Conservation (phyloP, 148 eudicot species). For the Salicornia ramosissima region DNA sequence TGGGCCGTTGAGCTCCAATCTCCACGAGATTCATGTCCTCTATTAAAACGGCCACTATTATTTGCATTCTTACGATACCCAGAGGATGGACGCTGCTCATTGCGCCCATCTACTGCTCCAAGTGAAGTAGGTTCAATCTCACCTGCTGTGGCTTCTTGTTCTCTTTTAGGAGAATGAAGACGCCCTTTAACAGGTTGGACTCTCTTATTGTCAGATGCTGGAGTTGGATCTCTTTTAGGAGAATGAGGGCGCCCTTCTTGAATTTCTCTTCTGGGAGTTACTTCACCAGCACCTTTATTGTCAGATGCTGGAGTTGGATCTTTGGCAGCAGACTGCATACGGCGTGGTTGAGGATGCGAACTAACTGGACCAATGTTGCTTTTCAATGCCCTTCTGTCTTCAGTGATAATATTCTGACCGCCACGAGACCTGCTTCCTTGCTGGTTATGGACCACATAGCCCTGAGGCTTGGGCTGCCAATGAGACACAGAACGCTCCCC, state of each 20-base stretch:
- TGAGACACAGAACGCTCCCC: constrained; percentile 53
- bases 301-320: constrained; percentile 30
- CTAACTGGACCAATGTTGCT: constrained; percentile 27
- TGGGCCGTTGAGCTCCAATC: constrained; percentile 42
- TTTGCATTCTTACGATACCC: constrained; percentile 47
- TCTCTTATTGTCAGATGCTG: no score
- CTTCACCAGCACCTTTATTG: constrained; percentile 26
- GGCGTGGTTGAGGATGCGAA: constrained; percentile 16
- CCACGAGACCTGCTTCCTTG: constrained; percentile 37
- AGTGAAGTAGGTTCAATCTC: constrained; percentile 29
- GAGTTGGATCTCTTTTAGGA: constrained; percentile 40
- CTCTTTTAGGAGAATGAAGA: constrained; percentile 34
- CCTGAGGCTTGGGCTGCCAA: constrained; percentile 83
- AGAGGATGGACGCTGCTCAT: constrained; percentile 44
- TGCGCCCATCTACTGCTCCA: constrained; percentile 23
- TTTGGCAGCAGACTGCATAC: constrained; percentile 23
- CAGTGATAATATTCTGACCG: constrained; percentile 31
- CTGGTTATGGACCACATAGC: constrained; percentile 27
- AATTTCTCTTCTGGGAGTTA: constrained; percentile 24
- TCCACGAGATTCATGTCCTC: constrained; percentile 56
- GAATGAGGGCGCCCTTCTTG: no score
- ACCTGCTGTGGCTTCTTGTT: constrained; percentile 25
- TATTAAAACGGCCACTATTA: constrained; percentile 33
- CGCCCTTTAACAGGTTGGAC: constrained; percentile 34
- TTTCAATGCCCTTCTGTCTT: constrained; percentile 25